Base-by-base conservation (phyloP, 1,284 basidiomycete genomes). In the Malassezia vespertilionis region DNA sequence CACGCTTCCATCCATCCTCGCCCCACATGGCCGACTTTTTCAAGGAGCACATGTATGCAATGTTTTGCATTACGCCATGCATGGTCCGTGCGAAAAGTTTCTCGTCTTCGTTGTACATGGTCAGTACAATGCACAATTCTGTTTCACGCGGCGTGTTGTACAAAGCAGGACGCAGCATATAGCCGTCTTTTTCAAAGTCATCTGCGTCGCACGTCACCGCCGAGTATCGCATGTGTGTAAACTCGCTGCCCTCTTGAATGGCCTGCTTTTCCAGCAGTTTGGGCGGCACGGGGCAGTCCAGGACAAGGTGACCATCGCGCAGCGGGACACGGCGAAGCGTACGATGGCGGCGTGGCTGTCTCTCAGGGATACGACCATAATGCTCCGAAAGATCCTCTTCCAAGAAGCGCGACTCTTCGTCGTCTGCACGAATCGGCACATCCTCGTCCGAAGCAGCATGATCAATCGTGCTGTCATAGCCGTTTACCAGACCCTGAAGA, bases 11-110 rank as follows among this genome's bases (percentile, higher is more conserved):
- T 0, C 87, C 83, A 45, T 95, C 86, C 6, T 81, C 79, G 3
- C 91, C 91, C 93, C 91, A 99, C 0, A 87, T 91, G 50, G 86
- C 80, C 10, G 86, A 90, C 62, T 88, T 88, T 72, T 90, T 89
- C 28, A 91, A 79, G 9, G 84, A 83, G 71, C 91, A 95, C 6
- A 96, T 76, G 43, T 62, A 53, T 1, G 61, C 60, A 44, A 64
- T 67, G 61, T 64, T 61, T 56, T 65, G 77, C 89, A 96, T 96
- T 11, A 97, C 86, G 4, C 90, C 91, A 71, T 95, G 87, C 59
- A 97, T 73, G 1, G 93, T 97, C 36, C 91, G 77, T 68, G 87
- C 88, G 71, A 97, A 91, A 10, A 96, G 51, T 24, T 86, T 75
- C 60, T 96, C 91, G 68, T 96, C 83, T 74, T 96, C 93, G 58